phyloP scores from a whole-genome alignment of 2,329 filamentous ascomycete genomes.

The Clarireedia homoeocarpa region DNA sequence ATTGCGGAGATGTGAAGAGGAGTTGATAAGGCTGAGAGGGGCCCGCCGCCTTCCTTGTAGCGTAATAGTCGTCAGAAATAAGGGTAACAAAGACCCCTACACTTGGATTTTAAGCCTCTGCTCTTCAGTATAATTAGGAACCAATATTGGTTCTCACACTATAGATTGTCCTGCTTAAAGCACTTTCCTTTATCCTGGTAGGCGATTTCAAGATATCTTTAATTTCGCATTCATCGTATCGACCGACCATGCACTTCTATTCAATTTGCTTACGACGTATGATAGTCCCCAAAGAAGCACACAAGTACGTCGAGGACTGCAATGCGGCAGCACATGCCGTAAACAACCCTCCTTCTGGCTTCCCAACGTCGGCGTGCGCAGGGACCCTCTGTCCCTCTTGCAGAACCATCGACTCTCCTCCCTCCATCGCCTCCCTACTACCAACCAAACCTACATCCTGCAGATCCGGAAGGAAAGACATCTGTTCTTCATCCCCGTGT shows the following conservation, averaged over 20 bases:
- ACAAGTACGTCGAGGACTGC: constrained; percentile 14
- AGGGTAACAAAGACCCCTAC: neutral
- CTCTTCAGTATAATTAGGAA: too few relatives aligned
- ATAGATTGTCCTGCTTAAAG: too few relatives aligned
- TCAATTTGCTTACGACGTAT: neutral
- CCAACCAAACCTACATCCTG: constrained; percentile 22
- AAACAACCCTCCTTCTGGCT: constrained; percentile 26
- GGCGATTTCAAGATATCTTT: neutral
- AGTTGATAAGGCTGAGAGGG: neutral
- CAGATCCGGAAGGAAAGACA: constrained; percentile 19
- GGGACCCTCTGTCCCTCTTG: constrained; percentile 4
- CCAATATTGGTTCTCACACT: too few relatives aligned
- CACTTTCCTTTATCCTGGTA: neutral
- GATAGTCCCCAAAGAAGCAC: neutral
- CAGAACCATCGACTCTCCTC: constrained; percentile 1
- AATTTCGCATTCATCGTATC: neutral
- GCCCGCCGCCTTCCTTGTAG: neutral
- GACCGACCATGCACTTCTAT: neutral
- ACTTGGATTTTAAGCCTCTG: neutral
- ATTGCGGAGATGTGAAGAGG: neutral
- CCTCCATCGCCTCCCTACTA: constrained; percentile 8
- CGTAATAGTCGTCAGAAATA: neutral
- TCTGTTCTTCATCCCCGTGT: constrained; percentile 65
- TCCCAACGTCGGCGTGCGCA: constrained; percentile 18
- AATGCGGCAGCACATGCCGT: constrained; percentile 32